These are phyloP conservation scores for Emericellopsis atlantica DNA, from an alignment of 2,329 filamentous ascomycete genomes.

Conservation along the genomic window DNA sequence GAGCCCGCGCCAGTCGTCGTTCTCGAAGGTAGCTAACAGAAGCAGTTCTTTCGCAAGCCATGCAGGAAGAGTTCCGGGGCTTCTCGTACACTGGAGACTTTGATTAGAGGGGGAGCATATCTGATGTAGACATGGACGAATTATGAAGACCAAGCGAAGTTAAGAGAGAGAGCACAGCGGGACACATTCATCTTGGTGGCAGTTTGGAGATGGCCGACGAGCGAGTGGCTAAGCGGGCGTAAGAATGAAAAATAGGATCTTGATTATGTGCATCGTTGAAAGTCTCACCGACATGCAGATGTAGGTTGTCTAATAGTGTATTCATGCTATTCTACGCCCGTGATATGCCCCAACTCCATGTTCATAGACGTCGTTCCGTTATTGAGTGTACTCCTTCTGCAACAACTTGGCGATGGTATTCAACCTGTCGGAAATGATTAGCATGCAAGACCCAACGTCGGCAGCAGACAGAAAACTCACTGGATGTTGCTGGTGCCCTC, in stretches of 20 bases:
- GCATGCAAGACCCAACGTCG: background rate
- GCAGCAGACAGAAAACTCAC: conserved; percentile 22
- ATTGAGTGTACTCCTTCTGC: conserved; percentile 47
- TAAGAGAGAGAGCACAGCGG: too few species aligned
- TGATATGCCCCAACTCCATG: too few species aligned
- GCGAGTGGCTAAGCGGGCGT: too few species aligned
- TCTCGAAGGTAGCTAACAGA: background rate
- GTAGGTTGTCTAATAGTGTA: background rate
- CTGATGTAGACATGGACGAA: conserved; percentile 1
- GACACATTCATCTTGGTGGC: too few species aligned
- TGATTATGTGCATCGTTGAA: too few species aligned
- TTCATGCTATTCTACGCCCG: background rate
- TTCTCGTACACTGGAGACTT: conserved; percentile 97
- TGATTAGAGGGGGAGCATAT: conserved; percentile 34
- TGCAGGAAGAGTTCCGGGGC: conserved; percentile 98
- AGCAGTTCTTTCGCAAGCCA: conserved; percentile 85
- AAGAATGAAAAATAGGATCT: too few species aligned
- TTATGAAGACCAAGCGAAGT: background rate
- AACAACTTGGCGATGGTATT: conserved; percentile 52
- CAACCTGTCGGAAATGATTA: conserved; percentile 22
- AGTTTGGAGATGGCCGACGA: background rate
- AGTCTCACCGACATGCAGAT: background rate
- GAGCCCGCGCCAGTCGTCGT: background rate
- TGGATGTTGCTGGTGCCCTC: conserved; percentile 79
- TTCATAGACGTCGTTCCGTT: conserved; percentile 1